phyloP scores from a whole-genome alignment of 2,329 filamentous ascomycete genomes.

The Ascochyta rabiei region DNA sequence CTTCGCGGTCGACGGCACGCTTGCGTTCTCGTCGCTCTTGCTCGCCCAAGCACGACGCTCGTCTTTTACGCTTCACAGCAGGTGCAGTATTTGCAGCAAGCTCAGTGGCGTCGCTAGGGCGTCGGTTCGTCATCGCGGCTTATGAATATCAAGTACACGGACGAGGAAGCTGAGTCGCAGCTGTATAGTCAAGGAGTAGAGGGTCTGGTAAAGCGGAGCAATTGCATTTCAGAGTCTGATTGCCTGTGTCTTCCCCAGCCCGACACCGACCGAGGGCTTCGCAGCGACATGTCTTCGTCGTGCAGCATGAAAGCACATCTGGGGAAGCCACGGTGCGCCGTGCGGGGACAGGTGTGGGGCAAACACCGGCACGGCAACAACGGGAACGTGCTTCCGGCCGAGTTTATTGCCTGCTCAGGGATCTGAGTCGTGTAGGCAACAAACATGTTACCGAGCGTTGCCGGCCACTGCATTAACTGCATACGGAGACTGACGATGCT shows the following conservation, averaged over 20 bases:
- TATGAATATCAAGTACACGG: constrained; percentile 14
- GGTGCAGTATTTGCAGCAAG: constrained; percentile 30
- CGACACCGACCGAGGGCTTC: neutral
- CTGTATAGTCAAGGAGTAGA: constrained; percentile 12
- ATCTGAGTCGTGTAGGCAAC: neutral
- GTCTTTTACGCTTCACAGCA: constrained; percentile 42
- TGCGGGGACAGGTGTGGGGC: constrained; percentile 36
- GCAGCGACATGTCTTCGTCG: neutral
- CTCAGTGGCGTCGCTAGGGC: constrained; percentile 31
- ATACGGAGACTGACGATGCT: neutral
- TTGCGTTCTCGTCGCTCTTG: constrained; percentile 45
- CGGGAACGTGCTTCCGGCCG: constrained; percentile 5
- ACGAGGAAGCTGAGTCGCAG: constrained; percentile 17
- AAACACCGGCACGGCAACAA: constrained; percentile 1
- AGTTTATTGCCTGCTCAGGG: neutral
- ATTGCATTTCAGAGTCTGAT: neutral
- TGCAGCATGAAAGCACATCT: constrained; percentile 7
- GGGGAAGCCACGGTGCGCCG: constrained; percentile 15
- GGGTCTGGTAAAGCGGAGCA: constrained; percentile 22
- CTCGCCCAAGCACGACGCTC: constrained; percentile 43
- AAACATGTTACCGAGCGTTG: constrained; percentile 19
- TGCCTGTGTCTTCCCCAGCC: constrained; percentile 12
- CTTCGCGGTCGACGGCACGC: constrained; percentile 45
- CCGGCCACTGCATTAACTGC: constrained; percentile 9
- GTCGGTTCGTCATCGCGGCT: constrained; percentile 34